A percentile compares a stretch with the other conserved stretches of the same genome.
These are phyloP conservation scores for Rubia peregrina DNA, from an alignment of 305 asterid species.

Conservation along the genomic window DNA sequence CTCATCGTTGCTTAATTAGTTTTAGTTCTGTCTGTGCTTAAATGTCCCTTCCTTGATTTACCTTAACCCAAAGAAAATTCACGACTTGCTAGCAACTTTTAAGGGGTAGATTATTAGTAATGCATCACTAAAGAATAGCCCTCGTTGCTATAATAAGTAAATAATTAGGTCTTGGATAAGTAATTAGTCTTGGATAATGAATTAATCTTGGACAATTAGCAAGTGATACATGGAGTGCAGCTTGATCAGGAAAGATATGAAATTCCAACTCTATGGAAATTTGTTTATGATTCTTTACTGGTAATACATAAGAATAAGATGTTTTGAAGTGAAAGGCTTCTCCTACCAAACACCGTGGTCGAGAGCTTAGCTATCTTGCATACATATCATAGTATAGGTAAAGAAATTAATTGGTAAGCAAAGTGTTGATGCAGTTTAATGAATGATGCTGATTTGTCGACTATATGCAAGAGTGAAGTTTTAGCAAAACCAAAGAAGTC, in stretches of 20 bases:
- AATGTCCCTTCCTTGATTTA: neutral
- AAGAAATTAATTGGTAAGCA: neutral
- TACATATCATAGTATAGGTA: neutral
- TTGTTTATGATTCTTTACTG: neutral
- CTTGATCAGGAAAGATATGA: neutral
- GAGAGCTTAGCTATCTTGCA: constrained; percentile 1
- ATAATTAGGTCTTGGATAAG: neutral
- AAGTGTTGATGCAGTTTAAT: neutral
- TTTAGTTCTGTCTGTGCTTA: too few relatives aligned
- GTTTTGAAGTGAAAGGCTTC: neutral
- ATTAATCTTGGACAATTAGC: too few relatives aligned
- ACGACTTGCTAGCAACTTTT: neutral
- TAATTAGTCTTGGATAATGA: too few relatives aligned
- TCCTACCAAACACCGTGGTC: neutral
- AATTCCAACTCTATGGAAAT: neutral
- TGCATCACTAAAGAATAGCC: neutral
- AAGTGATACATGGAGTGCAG: neutral
- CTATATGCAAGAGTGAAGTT: too few relatives aligned
- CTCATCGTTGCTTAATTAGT: neutral
- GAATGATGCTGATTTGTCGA: too few relatives aligned
- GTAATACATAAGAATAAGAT: neutral
- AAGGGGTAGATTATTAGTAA: neutral
- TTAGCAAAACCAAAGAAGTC: too few relatives aligned
- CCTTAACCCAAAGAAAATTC: neutral
- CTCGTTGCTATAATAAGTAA: neutral